These are phyloP conservation scores for Teunomyces stri DNA, from an alignment of 805 yeast genomes.

Conservation along the genomic window DNA sequence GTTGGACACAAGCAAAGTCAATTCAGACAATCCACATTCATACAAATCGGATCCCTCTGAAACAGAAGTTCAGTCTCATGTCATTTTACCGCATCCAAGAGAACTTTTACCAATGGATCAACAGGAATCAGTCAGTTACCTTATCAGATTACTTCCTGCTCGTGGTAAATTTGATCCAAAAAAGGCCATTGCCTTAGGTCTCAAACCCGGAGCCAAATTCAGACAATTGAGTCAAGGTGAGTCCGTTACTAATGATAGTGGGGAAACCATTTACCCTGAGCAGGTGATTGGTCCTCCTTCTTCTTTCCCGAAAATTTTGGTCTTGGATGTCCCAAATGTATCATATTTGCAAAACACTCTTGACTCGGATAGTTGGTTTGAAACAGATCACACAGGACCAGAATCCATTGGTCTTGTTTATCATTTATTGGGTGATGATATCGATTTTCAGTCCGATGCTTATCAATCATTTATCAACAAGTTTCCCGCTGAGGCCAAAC, in stretches of 20 bases:
- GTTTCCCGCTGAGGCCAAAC: conserved; percentile 53
- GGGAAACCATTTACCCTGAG: conserved; percentile 57
- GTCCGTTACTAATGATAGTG: conserved; percentile 55
- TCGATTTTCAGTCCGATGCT: conserved; percentile 42
- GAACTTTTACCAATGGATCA: conserved; percentile 23
- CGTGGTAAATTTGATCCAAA: conserved; percentile 74
- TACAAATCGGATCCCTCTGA: conserved; percentile 38
- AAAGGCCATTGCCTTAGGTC: conserved; percentile 66
- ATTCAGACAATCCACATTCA: conserved; percentile 36
- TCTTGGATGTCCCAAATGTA: conserved; percentile 69
- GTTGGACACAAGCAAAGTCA: conserved; percentile 38
- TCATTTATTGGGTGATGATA: conserved; percentile 69
- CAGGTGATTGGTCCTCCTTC: conserved; percentile 71
- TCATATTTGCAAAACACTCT: conserved; percentile 39
- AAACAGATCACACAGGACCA: conserved; percentile 25
- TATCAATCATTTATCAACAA: conserved; percentile 51
- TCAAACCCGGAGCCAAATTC: conserved; percentile 62
- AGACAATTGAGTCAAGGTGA: conserved; percentile 60
- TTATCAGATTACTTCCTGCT: conserved; percentile 61
- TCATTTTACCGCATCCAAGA: conserved; percentile 26
- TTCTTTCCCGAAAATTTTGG: conserved; percentile 55
- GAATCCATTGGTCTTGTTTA: conserved; percentile 57
- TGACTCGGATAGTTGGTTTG: conserved; percentile 29
- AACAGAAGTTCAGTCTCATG: conserved; percentile 39
- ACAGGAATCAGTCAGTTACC: conserved; percentile 58